These are phyloP conservation scores for Candida silvicultrix DNA, from an alignment of 805 yeast genomes.

Conservation along the genomic window DNA sequence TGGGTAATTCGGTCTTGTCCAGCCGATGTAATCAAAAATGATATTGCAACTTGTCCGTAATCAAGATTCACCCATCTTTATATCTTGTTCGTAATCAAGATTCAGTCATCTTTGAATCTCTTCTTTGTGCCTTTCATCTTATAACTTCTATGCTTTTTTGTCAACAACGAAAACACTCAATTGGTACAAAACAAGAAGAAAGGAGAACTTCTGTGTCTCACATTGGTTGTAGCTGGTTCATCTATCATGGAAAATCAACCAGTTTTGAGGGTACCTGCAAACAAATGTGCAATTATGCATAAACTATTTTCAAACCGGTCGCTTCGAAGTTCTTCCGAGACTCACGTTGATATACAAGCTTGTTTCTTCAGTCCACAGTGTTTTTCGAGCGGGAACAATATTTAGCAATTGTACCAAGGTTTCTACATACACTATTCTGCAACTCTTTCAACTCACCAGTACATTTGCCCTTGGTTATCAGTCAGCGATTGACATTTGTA, in stretches of 20 bases:
- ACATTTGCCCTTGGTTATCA: too few relatives aligned
- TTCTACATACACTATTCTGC: too few relatives aligned
- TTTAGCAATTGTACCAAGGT: too few relatives aligned
- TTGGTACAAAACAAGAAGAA: not conserved
- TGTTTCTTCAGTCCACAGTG: not conserved
- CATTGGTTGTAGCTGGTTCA: not conserved
- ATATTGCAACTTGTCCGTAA: too few relatives aligned
- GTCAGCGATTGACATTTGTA: too few relatives aligned
- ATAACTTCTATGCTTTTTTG: not conserved
- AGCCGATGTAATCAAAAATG: too few relatives aligned
- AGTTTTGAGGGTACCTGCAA: not conserved
- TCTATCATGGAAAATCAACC: not conserved
- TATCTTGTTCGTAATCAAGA: not conserved
- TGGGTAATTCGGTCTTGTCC: too few relatives aligned
- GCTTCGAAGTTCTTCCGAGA: not conserved
- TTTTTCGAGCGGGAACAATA: too few relatives aligned
- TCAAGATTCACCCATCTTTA: too few relatives aligned
- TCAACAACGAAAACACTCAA: not conserved
- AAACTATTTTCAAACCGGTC: not conserved
- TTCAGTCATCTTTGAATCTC: not conserved
- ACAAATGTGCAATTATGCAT: not conserved
- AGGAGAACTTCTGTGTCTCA: not conserved
- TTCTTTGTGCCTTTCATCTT: not conserved
- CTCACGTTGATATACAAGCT: not conserved
- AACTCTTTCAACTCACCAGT: too few relatives aligned